Base-by-base conservation (phyloP, 306 rosid genomes). In the Inga laurina region DNA sequence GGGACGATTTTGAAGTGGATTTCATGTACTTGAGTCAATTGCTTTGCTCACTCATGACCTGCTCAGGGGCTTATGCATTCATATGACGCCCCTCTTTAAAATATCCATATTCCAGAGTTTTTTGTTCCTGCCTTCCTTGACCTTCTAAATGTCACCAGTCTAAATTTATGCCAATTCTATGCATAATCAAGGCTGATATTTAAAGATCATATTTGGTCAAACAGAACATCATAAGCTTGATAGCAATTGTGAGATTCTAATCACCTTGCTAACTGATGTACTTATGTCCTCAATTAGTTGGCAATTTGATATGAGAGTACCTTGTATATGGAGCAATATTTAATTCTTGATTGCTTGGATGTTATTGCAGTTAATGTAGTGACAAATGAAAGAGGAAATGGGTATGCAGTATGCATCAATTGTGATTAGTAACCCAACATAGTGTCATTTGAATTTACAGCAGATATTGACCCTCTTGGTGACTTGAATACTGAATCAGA, bases 401-500 rank as follows among this genome's bases (percentile, higher is more conserved):
- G 59, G 62, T 43, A 41, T 79, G 12, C 22, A 77, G 30, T 65
- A 35, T 78, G 34, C 27, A 14, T 79, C 70, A 79, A 76, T 61
- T 61, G 70, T 75, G 64, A 34, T 32, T 22, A 76, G 62, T 85
- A 79, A 70, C 30, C 10, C 16, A 13, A 43, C 30, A 4, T 49
- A 13, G 54, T 37, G 39, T 68, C 76, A 27, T 75, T 84, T 83
- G 80, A 35, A 35, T 35, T 35, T 35, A 35, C 85, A 97, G 70
- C 87, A 21, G 97, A 92, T 65, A 81, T 92, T 46, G 99, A 97
- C 73, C 98, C 99, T 51, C 80, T 90, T 80, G 97, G 98, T 39
- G 99, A 97, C 87, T 90, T 97, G 69, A 97, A 91, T 79, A 97
- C 99, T 8, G 98, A 97, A 85, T 27, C 89, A 0, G 99, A 97